phyloP scores from a whole-genome alignment of 345 rosid species.

The Linum tenue region DNA sequence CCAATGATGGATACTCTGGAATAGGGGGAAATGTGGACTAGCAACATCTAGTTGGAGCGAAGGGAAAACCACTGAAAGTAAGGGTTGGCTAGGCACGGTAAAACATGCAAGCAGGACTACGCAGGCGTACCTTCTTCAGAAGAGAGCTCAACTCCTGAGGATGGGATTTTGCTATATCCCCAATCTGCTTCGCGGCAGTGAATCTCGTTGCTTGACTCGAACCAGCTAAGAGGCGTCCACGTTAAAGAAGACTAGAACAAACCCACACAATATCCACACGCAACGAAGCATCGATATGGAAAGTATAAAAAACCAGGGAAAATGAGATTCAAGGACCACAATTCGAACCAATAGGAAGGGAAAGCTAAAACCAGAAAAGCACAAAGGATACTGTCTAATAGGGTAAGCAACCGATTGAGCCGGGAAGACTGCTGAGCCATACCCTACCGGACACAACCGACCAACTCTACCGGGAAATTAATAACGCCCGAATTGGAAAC shows the following conservation, averaged over 20 bases:
- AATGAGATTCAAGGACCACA: constrained; percentile 3
- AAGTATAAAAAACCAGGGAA: background rate
- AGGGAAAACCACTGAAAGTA: background rate
- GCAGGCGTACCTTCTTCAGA: constrained; percentile 58
- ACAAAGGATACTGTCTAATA: constrained; percentile 88
- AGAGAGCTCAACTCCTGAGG: constrained; percentile 89
- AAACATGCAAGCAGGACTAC: background rate
- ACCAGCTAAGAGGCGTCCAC: constrained; percentile 47
- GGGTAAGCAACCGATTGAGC: constrained; percentile 88
- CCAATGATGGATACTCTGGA: background rate
- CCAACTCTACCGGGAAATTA: background rate
- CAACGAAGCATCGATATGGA: constrained; percentile 6
- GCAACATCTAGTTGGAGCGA: background rate
- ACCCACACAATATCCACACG: background rate
- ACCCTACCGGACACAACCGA: background rate
- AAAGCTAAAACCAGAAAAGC: background rate
- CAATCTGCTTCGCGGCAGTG: constrained; percentile 96
- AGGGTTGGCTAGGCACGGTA: background rate
- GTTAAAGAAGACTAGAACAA: constrained; percentile 21
- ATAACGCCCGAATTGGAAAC: background rate
- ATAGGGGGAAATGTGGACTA: background rate
- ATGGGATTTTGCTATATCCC: constrained; percentile 88
- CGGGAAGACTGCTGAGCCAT: constrained; percentile 93
- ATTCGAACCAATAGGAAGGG: constrained; percentile 17
- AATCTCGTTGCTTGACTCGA: constrained; percentile 94